Base-by-base conservation (phyloP, 441 rosid species). In the Croton laevigatus region DNA sequence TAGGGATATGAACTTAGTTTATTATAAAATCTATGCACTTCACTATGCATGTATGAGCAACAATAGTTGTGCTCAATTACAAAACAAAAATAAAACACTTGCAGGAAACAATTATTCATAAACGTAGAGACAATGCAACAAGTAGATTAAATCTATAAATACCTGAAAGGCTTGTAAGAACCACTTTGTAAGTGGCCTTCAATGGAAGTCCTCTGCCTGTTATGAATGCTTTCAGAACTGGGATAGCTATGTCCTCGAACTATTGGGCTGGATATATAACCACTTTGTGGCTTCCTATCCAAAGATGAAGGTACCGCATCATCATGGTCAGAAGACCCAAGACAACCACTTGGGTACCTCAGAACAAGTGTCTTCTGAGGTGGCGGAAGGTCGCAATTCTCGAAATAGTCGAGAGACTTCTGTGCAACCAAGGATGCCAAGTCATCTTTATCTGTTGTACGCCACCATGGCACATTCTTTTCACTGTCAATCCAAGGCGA, bases 361-460 rank as follows among this genome's bases (percentile, higher is more conserved):
- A 80, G 75, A 40, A 81, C 37, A 16, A 76, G 83, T 76, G 80
- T 58, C 78, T 89, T 92, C 81, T 80, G 94, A 16, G 96, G 97
- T n/a, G 96, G 91, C 49, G 99, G 99, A 48, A 95, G 88, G 79
- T 95, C 99, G 74, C 96, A 93, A 70, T 95, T 95, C 75, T 83
- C 92, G 23, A 95, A 75, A 72, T 76, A 88, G 75, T 86, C 86
- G 0, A 82, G 82, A 23, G 98, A 93, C 77, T 80, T 91, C 66
- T 86, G 91, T 19, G 99, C 95, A 82, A 95, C 93, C 75, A 93
- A 83, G 46, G 90, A 87, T 64, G 98, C 92, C 78, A 93, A 71
- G 53, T 95, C 91, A 59, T 88, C 92, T 80, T 80, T 88, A 76
- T 91, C 99, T 1, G 97, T 83, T 5, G 83, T 75, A 60, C 91